Evolutionary conservation across 2,329 filamentous ascomycete genomes (phyloP), one percentile per base, ranked within the genome.

Genomic region (Podosphaera fusca): DNA sequence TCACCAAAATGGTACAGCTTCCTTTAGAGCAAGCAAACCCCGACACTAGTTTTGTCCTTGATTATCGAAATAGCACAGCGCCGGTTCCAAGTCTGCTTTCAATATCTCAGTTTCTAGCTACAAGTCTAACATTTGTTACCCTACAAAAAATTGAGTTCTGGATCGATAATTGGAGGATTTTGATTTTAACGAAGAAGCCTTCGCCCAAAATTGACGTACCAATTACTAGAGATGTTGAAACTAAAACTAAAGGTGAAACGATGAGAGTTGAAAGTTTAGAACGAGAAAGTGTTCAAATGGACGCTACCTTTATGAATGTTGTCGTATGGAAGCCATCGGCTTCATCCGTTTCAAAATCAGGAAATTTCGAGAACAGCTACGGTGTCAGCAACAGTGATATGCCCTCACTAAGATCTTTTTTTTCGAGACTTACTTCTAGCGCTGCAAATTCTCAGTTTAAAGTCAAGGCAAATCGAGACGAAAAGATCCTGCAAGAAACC

Each of bases 71-170:
- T 67, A 79, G 79, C 35, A 89, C 85, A 0, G 90, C 88, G 0
- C 87, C 89, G 1, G 72, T 96, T 54, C 92, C 94, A 2, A 87
- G 87, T 59, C 72, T 98, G 7, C 74, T 94, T 33, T 88, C 87
- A 1, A 76, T 98, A 56, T 84, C 85, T 65, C 89, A 95, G 69
- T 98, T 98, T 63, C 73, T 98, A 54, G 86, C 89, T 3, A 96
- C 89, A 5, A 95, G 90, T 71, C 73, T 98, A 68, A 96, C 92
- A 0, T 98, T 98, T 71, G 90, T 98, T 59, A 85, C 87, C 0
- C 73, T 98, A 31, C 78, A 95, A 65, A 78, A 77, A 57, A 86
- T 98, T 59, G 89, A 96, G 65, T 79, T 98, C 58, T 90, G 83
- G 76, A 78, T 98, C 56, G 90, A 98, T 66, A 83, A 92, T 64